A percentile compares a stretch with the other conserved stretches of the same genome.
phyloP scores from a whole-genome alignment of 805 yeast species.

The Cyberlindnera samutprakarnensis region DNA sequence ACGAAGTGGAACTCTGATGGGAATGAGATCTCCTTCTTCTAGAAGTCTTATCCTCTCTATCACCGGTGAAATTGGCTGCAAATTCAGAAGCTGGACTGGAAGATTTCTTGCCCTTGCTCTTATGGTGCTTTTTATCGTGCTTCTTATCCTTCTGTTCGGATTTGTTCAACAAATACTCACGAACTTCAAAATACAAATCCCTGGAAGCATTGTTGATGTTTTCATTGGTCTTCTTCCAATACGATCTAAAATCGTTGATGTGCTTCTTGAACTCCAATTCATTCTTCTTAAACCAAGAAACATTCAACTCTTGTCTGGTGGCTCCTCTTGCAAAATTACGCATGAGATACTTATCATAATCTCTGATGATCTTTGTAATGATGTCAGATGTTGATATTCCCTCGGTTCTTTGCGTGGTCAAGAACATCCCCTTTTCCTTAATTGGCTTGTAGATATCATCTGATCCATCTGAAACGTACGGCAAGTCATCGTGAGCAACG shows the following conservation, averaged over 20 bases:
- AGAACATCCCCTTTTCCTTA: slow-evolving; percentile 82
- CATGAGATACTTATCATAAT: slow-evolving; percentile 94
- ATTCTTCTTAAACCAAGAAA: slow-evolving; percentile 95
- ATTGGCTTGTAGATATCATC: slow-evolving; percentile 93
- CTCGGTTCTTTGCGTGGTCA: slow-evolving; percentile 93
- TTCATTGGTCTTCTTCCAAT: slow-evolving; percentile 70
- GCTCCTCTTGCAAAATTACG: slow-evolving; percentile 98
- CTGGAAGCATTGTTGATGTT: slow-evolving; percentile 65
- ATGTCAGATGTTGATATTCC: slow-evolving; percentile 95
- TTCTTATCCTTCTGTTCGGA: slow-evolving; percentile 20
- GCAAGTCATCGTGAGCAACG: slow-evolving; percentile 96
- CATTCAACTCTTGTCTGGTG: slow-evolving; percentile 91
- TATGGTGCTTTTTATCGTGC: slow-evolving; percentile 5
- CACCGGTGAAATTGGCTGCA: slow-evolving; percentile 60
- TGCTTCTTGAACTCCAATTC: slow-evolving; percentile 92
- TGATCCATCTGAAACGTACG: slow-evolving; percentile 81
- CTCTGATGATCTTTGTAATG: slow-evolving; percentile 89
- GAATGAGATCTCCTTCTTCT: slow-evolving; percentile 4
- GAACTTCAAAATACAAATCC: slow-evolving; percentile 78
- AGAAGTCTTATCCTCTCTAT: slow-evolving; percentile 26
- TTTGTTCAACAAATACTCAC: slow-evolving; percentile 58
- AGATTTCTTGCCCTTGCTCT: slow-evolving; percentile 11
- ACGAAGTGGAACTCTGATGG: slow-evolving; percentile 22
- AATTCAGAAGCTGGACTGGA: slow-evolving; percentile 15
- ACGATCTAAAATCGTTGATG: slow-evolving; percentile 77